Evolutionary conservation across 2,329 filamentous ascomycete genomes (phyloP).

Genomic region (Nothomitra cinnamomea): DNA sequence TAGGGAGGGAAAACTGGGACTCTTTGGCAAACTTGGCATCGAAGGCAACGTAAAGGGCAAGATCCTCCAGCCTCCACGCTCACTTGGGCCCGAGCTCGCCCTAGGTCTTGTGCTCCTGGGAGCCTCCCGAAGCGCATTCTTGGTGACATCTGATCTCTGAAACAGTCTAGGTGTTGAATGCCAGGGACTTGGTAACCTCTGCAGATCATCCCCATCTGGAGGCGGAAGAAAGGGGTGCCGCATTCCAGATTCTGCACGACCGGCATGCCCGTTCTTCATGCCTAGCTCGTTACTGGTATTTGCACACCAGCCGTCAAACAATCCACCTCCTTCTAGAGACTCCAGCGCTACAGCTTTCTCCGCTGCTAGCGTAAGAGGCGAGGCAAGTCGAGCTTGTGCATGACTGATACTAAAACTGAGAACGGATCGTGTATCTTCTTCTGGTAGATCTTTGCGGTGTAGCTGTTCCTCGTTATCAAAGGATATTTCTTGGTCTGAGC

Average conservation of each 20-base stretch:
- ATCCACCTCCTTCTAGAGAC: slow-evolving; percentile 23
- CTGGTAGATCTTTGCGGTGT: background rate
- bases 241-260: background rate
- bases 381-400: slow-evolving; percentile 37
- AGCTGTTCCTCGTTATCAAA: background rate
- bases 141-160: slow-evolving; percentile 4
- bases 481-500: background rate
- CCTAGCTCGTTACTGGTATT: slow-evolving; percentile 5
- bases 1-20: background rate
- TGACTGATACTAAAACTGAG: slow-evolving; percentile 42
- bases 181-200: slow-evolving; percentile 10
- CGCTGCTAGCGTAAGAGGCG: slow-evolving; percentile 37
- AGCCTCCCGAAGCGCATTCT: background rate
- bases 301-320: slow-evolving; percentile 18
- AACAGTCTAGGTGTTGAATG: slow-evolving; percentile 7
- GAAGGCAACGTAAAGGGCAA: background rate
- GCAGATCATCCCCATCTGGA: background rate
- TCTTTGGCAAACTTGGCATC: background rate
- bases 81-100: slow-evolving; percentile 1
- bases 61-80: background rate
- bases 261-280: slow-evolving; percentile 6
- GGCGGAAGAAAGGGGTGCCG: background rate
- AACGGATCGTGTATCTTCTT: slow-evolving; percentile 26
- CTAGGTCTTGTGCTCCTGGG: background rate
- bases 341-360: slow-evolving; percentile 40